A percentile compares a stretch with the other conserved stretches of the same genome.
Conservation (phyloP, 768 basidiomycete genomes). For the Tricholoma flavovirens region DNA sequence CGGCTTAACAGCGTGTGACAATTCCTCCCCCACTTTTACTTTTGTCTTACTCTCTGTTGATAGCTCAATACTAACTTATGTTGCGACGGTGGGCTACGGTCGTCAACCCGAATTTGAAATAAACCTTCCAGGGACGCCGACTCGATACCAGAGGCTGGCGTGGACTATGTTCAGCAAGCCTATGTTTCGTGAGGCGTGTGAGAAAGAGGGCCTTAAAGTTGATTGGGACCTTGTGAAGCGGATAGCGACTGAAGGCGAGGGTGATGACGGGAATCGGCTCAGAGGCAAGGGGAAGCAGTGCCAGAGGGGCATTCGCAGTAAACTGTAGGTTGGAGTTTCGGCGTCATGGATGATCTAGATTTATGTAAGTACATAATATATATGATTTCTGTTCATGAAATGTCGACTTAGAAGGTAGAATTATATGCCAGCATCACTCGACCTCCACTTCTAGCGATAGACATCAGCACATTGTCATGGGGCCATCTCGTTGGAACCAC, state of each 20-base stretch:
- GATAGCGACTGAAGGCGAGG: slow-evolving; percentile 18
- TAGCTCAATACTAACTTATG: slow-evolving; percentile 41
- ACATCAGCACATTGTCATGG: no score
- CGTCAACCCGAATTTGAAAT: slow-evolving; percentile 41
- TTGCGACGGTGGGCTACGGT: slow-evolving; percentile 40
- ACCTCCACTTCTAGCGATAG: no score
- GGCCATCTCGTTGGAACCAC: no score
- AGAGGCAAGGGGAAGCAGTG: slow-evolving; percentile 10
- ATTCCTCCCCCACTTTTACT: not conserved
- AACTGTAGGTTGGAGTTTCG: slow-evolving; percentile 7
- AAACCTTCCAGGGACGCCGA: slow-evolving; percentile 27
- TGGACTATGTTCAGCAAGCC: slow-evolving; percentile 35
- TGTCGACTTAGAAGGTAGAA: no score
- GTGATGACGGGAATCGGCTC: not conserved
- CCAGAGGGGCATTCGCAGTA: slow-evolving; percentile 8
- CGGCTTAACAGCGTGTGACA: slow-evolving; percentile 77
- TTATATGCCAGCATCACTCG: no score
- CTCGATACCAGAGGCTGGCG: slow-evolving; percentile 34
- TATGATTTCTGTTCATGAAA: no score
- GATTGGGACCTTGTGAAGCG: slow-evolving; percentile 27
- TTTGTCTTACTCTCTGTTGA: not conserved
- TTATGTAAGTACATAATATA: no score
- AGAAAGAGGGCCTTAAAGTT: slow-evolving; percentile 29
- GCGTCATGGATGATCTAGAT: not conserved
- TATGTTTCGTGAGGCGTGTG: slow-evolving; percentile 33